A percentile compares a stretch with the other conserved stretches of the same genome.
These are phyloP conservation scores for Cladosporium halotolerans DNA, from an alignment of 2,329 filamentous ascomycete genomes.

Conservation along the genomic window DNA sequence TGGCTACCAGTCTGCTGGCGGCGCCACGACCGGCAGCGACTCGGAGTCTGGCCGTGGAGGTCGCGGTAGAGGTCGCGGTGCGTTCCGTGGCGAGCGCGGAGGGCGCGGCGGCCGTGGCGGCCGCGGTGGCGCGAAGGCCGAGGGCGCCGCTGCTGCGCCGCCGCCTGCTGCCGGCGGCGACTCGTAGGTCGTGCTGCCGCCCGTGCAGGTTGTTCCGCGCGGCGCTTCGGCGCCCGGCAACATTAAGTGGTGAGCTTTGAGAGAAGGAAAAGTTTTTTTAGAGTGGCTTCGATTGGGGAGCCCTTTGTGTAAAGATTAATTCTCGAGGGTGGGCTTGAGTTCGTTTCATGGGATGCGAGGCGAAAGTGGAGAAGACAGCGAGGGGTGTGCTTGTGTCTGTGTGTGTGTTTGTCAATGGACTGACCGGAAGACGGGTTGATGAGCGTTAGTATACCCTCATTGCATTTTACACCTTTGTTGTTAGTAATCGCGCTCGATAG, in stretches of 20 bases:
- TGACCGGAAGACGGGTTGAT: background rate
- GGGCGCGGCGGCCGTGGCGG: slow-evolving; percentile 45
- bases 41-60: slow-evolving; percentile 63
- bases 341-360: background rate
- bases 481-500: background rate
- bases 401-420: background rate
- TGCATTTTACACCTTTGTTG: slow-evolving; percentile 4
- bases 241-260: background rate
- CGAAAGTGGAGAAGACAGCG: background rate
- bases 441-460: slow-evolving; percentile 12
- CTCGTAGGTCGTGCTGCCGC: background rate
- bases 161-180: slow-evolving; percentile 16
- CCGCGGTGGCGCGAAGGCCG: slow-evolving; percentile 25
- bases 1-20: slow-evolving; percentile 29
- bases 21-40: slow-evolving; percentile 48
- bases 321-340: background rate
- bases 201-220: too few species aligned
- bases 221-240: background rate
- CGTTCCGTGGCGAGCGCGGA: slow-evolving; percentile 49
- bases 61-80: slow-evolving; percentile 38
- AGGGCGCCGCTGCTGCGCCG: slow-evolving; percentile 16
- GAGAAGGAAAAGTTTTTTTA: background rate
- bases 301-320: slow-evolving; percentile 6
- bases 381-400: background rate
- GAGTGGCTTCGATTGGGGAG: background rate